Conservation (phyloP, 805 yeast species). For the Wickerhamomyces canadensis region DNA sequence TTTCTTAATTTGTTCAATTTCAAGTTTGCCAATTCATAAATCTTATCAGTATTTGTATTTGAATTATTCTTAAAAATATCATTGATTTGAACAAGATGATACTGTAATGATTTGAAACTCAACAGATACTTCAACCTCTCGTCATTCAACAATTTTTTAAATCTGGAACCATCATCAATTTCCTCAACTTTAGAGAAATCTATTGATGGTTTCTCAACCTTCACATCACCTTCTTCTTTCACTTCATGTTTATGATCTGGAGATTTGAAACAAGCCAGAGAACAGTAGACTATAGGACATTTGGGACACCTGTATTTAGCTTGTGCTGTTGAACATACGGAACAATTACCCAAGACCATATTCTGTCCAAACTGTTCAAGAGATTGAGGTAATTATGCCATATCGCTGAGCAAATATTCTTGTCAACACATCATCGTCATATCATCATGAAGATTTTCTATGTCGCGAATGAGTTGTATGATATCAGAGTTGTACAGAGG, state of each 20-base stretch:
- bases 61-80: slow-evolving; percentile 48
- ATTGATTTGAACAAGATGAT: slow-evolving; percentile 46
- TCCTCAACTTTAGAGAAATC: not conserved
- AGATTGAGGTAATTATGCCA: too few relatives aligned
- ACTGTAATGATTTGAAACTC: slow-evolving; percentile 45
- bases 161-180: slow-evolving; percentile 22
- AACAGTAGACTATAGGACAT: slow-evolving; percentile 43
- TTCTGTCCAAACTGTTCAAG: not conserved
- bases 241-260: slow-evolving; percentile 22
- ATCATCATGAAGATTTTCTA: too few relatives aligned
- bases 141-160: slow-evolving; percentile 33
- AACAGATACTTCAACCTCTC: slow-evolving; percentile 40
- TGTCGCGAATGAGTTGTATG: too few relatives aligned
- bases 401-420: too few relatives aligned
- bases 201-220: not conserved
- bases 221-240: not conserved
- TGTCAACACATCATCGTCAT: too few relatives aligned
- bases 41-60: slow-evolving; percentile 45
- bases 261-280: slow-evolving; percentile 54
- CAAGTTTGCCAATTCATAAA: slow-evolving; percentile 53
- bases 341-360: slow-evolving; percentile 9
- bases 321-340: slow-evolving; percentile 16
- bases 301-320: slow-evolving; percentile 56
- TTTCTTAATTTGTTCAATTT: slow-evolving; percentile 54
- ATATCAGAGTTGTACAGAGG: too few relatives aligned